phyloP scores from a whole-genome alignment of 176 grass and related monocot genomes.

The Avena eriantha region DNA sequence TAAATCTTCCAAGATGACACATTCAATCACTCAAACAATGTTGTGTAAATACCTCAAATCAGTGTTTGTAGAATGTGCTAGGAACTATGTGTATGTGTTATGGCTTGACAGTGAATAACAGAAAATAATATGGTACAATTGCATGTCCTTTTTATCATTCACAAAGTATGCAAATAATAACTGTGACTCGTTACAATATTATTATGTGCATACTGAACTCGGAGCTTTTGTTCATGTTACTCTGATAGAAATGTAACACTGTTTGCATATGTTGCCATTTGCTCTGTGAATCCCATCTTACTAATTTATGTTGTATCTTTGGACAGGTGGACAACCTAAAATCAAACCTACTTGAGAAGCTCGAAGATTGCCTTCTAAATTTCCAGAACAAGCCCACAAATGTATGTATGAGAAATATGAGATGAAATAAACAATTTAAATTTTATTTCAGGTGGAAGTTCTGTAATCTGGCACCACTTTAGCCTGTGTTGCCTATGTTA shows the following conservation, averaged over 20 bases:
- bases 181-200: background rate
- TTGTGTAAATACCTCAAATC: background rate
- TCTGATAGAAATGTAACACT: slow-evolving; percentile 24
- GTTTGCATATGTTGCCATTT: slow-evolving; percentile 14
- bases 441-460: slow-evolving; percentile 31
- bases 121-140: background rate
- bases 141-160: background rate
- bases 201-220: slow-evolving; percentile 13
- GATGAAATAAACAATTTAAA: slow-evolving; percentile 25
- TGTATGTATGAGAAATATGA: slow-evolving; percentile 49
- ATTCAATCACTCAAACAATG: background rate
- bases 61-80: background rate
- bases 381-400: slow-evolving; percentile 75
- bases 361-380: slow-evolving; percentile 88
- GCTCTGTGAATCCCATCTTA: slow-evolving; percentile 36
- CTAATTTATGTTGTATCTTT: slow-evolving; percentile 37
- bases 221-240: slow-evolving; percentile 26
- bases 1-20: background rate
- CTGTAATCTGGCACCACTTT: background rate
- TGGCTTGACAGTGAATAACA: background rate
- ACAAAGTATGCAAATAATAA: slow-evolving; percentile 9
- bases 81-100: slow-evolving; percentile 21
- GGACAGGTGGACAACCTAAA: slow-evolving; percentile 92
- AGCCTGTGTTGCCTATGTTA: slow-evolving; percentile 23
- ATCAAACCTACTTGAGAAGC: slow-evolving; percentile 88